phyloP scores from a whole-genome alignment of 805 yeast genomes.

The Suhomyces sp. region DNA sequence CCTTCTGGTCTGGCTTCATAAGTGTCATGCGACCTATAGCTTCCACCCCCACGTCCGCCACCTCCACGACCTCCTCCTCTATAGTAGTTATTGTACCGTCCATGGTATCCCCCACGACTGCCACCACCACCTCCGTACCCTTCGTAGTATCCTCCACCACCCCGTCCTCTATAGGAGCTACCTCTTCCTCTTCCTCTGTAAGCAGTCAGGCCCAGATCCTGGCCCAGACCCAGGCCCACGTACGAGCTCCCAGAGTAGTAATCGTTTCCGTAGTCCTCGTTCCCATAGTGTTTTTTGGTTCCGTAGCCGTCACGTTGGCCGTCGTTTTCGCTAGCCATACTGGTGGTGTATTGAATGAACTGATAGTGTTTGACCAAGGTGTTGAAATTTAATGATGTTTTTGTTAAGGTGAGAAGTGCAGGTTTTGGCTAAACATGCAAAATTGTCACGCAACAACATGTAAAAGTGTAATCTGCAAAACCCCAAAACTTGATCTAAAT shows the following conservation, averaged over 20 bases:
- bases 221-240: no score
- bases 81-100: conserved; percentile 5
- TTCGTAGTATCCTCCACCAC: conserved; percentile 10
- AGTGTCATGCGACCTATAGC: conserved; percentile 1
- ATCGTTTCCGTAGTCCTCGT: conserved; percentile 4
- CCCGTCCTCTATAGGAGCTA: conserved; percentile 17
- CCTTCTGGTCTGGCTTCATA: conserved; percentile 4
- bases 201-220: neutral
- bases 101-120: conserved; percentile 11
- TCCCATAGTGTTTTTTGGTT: neutral
- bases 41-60: neutral
- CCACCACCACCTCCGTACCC: conserved; percentile 9
- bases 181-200: conserved; percentile 8
- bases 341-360: neutral
- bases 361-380: no score
- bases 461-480: neutral
- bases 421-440: conserved; percentile 1
- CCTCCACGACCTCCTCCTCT: conserved; percentile 4
- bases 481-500: conserved; percentile 3
- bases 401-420: neutral
- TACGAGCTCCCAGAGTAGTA: conserved; percentile 10
- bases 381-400: neutral
- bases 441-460: no score
- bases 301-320: conserved; percentile 4
- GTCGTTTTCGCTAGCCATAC: conserved; percentile 2